Base-by-base conservation (phyloP, 768 basidiomycete species). In the Scleroderma citrinum region DNA sequence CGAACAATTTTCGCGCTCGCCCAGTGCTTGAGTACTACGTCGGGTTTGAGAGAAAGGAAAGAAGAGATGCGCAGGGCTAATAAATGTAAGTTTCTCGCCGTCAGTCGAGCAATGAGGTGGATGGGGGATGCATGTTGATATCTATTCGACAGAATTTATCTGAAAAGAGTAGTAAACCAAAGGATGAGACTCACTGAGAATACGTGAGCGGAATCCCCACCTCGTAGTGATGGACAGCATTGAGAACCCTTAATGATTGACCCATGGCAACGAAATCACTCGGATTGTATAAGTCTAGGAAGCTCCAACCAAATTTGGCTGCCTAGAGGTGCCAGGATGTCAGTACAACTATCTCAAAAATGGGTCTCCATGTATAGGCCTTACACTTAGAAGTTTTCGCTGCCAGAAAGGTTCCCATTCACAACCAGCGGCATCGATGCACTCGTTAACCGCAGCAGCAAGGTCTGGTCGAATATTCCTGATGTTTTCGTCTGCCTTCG, bases 291-390 rank as follows among this genome's bases (percentile, higher is more conserved):
- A 92, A 75, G 62, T 98, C 96, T 54, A 99, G 68, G 63, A 93
- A 99, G 0, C 91, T 87, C 52, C 92, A 81, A 2, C 95, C 96
- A 60, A 95, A 97, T 63, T 93, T 93, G 7, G 95, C 95, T n/a
- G 94, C 92, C 90, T 95, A 56, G 1, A 54, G 21, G 17, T 49
- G 26, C 17, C 42, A 19, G 35, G 20, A 2, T 3, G 7, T 39
- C 44, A 47, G 34, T n/a, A 35, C 5, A 12, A 35, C 34, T 35
- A 53, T 31, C n/a, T 17, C 36, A 26, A 42, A 41, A 13, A 40
- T 47, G 31, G 26, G 32, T 16, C 30, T 47, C 17, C 20, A 3
- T 26, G 11, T 13, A 19, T 17, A 42, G 35, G 46, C 50, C 77
- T 56, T 52, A 92, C 93, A 62, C 83, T 89, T 17, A 98, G 74